These are phyloP conservation scores for Macrophomina pseudophaseolina DNA, from an alignment of 2,329 filamentous ascomycete species.

Conservation along the genomic window DNA sequence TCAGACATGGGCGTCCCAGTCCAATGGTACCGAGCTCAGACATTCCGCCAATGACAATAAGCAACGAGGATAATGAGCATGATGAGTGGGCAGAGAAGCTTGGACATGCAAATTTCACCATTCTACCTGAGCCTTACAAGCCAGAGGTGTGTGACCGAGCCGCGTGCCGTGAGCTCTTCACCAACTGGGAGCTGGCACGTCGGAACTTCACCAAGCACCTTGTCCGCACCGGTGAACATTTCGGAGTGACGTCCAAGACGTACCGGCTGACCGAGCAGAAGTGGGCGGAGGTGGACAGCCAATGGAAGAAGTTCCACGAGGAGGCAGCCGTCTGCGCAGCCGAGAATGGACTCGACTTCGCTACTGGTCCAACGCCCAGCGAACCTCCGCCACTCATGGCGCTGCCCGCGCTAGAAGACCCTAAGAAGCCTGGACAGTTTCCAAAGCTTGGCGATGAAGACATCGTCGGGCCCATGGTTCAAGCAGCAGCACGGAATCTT, in stretches of 20 bases:
- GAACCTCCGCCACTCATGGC: slow-evolving; percentile 63
- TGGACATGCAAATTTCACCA: slow-evolving; percentile 92
- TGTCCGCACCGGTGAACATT: slow-evolving; percentile 86
- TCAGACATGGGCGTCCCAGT: slow-evolving; percentile 57
- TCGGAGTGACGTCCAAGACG: slow-evolving; percentile 86
- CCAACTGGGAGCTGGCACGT: slow-evolving; percentile 82
- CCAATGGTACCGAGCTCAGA: slow-evolving; percentile 57
- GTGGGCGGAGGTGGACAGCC: slow-evolving; percentile 78
- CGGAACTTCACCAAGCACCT: slow-evolving; percentile 89
- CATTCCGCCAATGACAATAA: slow-evolving; percentile 67
- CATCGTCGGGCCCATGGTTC: slow-evolving; percentile 90
- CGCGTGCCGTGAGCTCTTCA: slow-evolving; percentile 68
- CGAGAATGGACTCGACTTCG: slow-evolving; percentile 40
- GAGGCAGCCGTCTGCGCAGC: slow-evolving; percentile 58
- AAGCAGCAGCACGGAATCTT: slow-evolving; percentile 45
- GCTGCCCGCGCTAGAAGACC: slow-evolving; percentile 71
- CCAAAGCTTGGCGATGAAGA: slow-evolving; percentile 87
- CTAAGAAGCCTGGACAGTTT: slow-evolving; percentile 77
- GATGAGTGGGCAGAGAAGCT: slow-evolving; percentile 86
- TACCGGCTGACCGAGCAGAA: slow-evolving; percentile 86
- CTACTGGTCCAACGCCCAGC: slow-evolving; percentile 45
- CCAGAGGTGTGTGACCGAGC: slow-evolving; percentile 67
- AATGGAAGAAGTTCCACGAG: slow-evolving; percentile 75
- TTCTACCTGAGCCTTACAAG: slow-evolving; percentile 79
- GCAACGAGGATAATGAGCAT: slow-evolving; percentile 67